A percentile compares a stretch with the other conserved stretches of the same genome.
Evolutionary conservation across 495 filamentous ascomycete species (phyloP).

Genomic region (Daldinia vernicosa): DNA sequence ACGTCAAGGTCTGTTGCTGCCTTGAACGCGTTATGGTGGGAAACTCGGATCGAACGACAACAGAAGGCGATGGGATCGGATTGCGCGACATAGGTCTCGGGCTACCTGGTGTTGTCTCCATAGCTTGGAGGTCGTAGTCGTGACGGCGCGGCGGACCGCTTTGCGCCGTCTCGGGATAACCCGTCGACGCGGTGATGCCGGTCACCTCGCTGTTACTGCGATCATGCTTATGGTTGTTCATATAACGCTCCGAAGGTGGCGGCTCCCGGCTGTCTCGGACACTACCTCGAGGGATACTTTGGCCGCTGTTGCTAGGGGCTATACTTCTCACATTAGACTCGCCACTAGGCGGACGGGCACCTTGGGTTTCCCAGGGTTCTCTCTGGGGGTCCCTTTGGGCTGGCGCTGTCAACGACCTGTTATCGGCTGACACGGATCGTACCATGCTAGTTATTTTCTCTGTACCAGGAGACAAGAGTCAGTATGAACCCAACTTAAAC

Average conservation of each 20-base stretch:
- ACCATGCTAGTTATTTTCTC: conserved; percentile 97
- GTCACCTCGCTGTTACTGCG: conserved; percentile 76
- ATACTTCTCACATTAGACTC: conserved; percentile 55
- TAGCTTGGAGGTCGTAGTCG: conserved; percentile 95
- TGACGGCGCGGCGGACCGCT: conserved; percentile 74
- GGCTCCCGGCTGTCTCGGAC: conserved; percentile 67
- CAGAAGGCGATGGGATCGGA: conserved; percentile 88
- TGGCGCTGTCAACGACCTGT: conserved; percentile 60
- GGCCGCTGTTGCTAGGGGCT: conserved; percentile 44
- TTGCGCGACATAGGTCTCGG: conserved; percentile 80
- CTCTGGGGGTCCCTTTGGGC: conserved; percentile 58
- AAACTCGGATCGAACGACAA: conserved; percentile 95
- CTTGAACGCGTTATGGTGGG: conserved; percentile 91
- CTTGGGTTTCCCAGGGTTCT: conserved; percentile 61
- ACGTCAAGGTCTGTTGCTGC: conserved; percentile 94
- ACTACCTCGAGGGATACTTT: conserved; percentile 50
- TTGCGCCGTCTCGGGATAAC: conserved; percentile 73
- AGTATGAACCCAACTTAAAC: conserved; percentile 20
- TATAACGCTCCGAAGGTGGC: conserved; percentile 68
- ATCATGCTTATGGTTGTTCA: conserved; percentile 71
- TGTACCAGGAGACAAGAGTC: conserved; percentile 50
- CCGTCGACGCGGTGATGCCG: conserved; percentile 75
- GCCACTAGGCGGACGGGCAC: conserved; percentile 58
- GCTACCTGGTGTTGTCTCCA: conserved; percentile 86
- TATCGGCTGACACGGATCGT: conserved; percentile 80